phyloP scores from a whole-genome alignment of 495 filamentous ascomycete genomes.

The Collariella sp. region DNA sequence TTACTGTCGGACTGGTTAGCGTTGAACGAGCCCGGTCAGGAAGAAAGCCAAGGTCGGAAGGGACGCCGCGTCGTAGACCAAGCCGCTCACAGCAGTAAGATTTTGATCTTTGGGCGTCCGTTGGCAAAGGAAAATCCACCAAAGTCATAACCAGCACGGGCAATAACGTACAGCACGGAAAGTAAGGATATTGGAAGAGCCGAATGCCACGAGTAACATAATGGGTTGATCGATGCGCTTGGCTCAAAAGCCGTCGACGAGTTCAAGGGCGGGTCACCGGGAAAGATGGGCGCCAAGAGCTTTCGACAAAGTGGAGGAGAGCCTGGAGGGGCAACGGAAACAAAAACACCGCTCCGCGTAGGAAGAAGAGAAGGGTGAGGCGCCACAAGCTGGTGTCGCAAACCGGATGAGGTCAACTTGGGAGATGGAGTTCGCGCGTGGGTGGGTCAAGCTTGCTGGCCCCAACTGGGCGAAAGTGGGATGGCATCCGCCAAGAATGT shows the following conservation, averaged over 20 bases:
- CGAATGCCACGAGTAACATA: conserved; percentile 22
- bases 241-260: neutral
- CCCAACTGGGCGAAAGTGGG: conserved; percentile 8
- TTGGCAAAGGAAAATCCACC: neutral
- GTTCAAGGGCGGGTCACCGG: neutral
- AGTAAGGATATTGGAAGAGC: conserved; percentile 14
- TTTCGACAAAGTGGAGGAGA: neutral
- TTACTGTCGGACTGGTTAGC: conserved; percentile 14
- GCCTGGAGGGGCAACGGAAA: neutral
- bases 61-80: neutral
- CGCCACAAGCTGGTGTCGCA: conserved; percentile 5
- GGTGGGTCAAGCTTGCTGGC: conserved; percentile 7
- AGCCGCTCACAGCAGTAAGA: neutral
- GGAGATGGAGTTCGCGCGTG: conserved; percentile 7
- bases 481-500: conserved; percentile 8
- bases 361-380: neutral
- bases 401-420: conserved; percentile 8
- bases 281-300: neutral
- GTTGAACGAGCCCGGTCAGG: neutral
- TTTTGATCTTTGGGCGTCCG: neutral
- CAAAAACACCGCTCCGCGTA: neutral
- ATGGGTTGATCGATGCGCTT: conserved; percentile 15
- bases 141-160: neutral
- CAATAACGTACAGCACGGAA: conserved; percentile 18
- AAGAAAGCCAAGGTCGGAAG: too few relatives aligned